These are phyloP conservation scores for Pseudozyma tsukubaensis DNA, from an alignment of 1,284 basidiomycete species.

Conservation along the genomic window DNA sequence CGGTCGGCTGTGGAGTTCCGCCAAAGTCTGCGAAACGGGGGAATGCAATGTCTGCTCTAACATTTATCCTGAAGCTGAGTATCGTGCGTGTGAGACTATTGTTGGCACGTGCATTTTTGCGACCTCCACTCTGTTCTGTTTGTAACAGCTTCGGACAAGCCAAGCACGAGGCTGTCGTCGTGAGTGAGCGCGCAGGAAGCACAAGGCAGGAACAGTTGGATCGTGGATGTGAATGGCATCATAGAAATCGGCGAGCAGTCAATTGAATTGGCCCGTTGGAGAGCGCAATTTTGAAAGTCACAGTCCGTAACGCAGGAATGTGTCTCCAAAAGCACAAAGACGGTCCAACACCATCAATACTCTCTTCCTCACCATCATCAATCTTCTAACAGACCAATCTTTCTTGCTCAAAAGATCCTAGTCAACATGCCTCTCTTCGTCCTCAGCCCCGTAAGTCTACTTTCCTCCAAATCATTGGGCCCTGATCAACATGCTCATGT, in stretches of 20 bases:
- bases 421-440: constrained; percentile 68
- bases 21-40: not conserved
- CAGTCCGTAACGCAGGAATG: too few species aligned
- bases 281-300: too few species aligned
- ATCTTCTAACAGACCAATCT: not conserved
- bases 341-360: not conserved
- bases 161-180: not conserved
- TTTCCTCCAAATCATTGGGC: not conserved
- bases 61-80: not conserved
- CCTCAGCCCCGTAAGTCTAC: constrained; percentile 55
- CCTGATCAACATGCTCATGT: constrained; percentile 1
- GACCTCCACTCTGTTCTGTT: constrained; percentile 24
- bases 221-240: too few species aligned
- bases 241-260: too few species aligned
- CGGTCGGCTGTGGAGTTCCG: not conserved
- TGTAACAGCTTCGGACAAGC: not conserved
- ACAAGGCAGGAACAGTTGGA: too few species aligned
- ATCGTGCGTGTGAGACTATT: not conserved
- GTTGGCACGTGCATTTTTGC: constrained; percentile 35
- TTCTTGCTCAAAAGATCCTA: not conserved
- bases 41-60: too few species aligned
- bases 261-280: too few species aligned
- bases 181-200: constrained; percentile 3
- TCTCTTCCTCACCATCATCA: constrained; percentile 7
- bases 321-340: too few species aligned